phyloP scores from a whole-genome alignment of 228 moss, liverwort and hornwort species.

The Sphagnum fallax region DNA sequence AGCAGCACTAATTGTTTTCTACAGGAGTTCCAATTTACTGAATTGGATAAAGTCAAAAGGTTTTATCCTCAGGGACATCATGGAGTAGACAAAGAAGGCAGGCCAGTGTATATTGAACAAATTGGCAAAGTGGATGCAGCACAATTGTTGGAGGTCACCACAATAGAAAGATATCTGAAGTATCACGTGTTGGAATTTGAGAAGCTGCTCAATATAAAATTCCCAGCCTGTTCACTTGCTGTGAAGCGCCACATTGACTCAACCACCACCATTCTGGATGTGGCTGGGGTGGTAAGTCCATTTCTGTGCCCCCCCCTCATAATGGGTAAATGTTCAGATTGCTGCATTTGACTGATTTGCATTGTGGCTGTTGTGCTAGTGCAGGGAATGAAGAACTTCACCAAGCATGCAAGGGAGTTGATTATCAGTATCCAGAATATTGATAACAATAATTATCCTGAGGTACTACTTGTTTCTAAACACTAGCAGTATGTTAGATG shows the following conservation, averaged over 20 bases:
- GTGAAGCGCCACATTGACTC: conserved; percentile 42
- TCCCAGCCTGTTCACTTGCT: conserved; percentile 56
- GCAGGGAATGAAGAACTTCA: conserved; percentile 83
- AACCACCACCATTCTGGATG: conserved; percentile 64
- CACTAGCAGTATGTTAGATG: too few relatives aligned
- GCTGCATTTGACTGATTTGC: background rate
- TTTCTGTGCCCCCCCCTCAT: background rate
- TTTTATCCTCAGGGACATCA: conserved; percentile 65
- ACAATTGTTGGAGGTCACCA: conserved; percentile 42
- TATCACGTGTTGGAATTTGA: conserved; percentile 64
- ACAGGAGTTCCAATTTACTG: conserved; percentile 49
- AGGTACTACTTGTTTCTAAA: conserved; percentile 33
- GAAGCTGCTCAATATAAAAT: conserved; percentile 39
- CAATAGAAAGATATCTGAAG: conserved; percentile 54
- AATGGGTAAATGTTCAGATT: background rate
- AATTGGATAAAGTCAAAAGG: conserved; percentile 39
- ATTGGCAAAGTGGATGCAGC: conserved; percentile 54
- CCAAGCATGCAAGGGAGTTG: conserved; percentile 76
- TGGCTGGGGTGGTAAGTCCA: conserved; percentile 53
- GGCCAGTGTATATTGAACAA: conserved; percentile 61
- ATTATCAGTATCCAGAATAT: conserved; percentile 79
- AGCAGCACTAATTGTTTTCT: background rate
- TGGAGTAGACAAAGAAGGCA: conserved; percentile 59
- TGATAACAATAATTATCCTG: conserved; percentile 94
- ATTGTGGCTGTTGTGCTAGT: conserved; percentile 1